These are phyloP conservation scores for Trichoderma sp. DNA, from an alignment of 2,329 filamentous ascomycete species.

Conservation along the genomic window DNA sequence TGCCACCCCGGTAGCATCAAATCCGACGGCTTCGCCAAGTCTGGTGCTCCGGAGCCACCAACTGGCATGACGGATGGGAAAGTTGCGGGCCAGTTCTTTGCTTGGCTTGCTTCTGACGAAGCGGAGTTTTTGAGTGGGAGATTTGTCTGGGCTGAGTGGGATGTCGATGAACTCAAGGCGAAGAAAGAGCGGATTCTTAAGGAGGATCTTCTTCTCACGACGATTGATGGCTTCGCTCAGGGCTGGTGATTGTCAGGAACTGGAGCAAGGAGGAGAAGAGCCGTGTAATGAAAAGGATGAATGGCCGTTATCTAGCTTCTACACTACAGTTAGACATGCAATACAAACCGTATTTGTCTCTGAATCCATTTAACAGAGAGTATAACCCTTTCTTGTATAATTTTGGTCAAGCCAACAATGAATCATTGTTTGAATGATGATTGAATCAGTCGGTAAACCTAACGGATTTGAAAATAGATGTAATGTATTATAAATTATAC, in stretches of 20 bases:
- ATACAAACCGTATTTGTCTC: neutral
- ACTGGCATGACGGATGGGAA: neutral
- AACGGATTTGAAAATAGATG: neutral
- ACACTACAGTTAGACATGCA: neutral
- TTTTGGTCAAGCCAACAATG: neutral
- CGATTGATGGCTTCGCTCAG: neutral
- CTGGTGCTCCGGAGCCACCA: neutral
- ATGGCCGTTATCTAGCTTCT: neutral
- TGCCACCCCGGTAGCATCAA: neutral
- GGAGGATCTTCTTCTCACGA: neutral
- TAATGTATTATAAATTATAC: neutral
- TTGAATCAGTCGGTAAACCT: neutral
- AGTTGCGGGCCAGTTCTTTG: neutral
- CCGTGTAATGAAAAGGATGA: neutral
- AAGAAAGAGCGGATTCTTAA: neutral
- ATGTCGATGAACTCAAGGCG: neutral
- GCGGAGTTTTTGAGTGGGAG: neutral
- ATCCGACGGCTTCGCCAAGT: neutral
- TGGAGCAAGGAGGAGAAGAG: neutral
- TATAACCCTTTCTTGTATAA: too few relatives aligned
- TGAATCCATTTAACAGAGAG: neutral
- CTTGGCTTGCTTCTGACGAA: neutral
- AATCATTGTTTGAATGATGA: neutral
- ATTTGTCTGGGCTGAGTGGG: neutral
- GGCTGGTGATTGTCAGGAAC: neutral